A percentile compares a stretch with the other conserved stretches of the same genome.
These are phyloP conservation scores for Chrysoporthe deuterocubensis DNA, from an alignment of 2,329 filamentous ascomycete species.

Conservation along the genomic window DNA sequence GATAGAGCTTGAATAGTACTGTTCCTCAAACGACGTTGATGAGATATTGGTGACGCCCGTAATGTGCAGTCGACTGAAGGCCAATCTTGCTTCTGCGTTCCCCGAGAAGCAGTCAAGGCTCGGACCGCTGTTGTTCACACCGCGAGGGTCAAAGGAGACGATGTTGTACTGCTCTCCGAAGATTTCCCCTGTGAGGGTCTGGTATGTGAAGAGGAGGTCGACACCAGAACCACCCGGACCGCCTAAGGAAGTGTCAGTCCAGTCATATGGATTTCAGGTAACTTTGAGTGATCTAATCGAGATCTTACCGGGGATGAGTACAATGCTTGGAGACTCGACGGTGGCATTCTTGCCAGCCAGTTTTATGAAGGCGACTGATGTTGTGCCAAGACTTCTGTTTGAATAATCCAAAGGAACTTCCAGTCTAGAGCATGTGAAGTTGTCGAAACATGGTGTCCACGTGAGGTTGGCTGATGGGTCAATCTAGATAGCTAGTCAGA, in stretches of 20 bases:
- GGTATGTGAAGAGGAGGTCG: background rate
- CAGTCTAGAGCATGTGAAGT: conserved; percentile 2
- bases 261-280: background rate
- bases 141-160: conserved; percentile 46
- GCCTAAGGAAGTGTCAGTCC: background rate
- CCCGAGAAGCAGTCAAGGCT: conserved; percentile 17
- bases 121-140: conserved; percentile 39
- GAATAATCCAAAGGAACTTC: background rate
- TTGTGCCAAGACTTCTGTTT: background rate
- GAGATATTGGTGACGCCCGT: background rate
- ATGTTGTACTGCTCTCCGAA: conserved; percentile 32
- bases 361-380: background rate
- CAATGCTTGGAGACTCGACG: background rate
- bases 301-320: background rate
- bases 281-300: background rate
- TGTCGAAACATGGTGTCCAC: background rate
- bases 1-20: conserved; percentile 22
- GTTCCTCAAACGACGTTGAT: background rate
- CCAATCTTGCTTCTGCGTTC: background rate
- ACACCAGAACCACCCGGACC: background rate
- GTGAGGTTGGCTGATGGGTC: background rate
- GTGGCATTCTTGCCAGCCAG: background rate
- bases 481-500: background rate
- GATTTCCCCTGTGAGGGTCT: background rate
- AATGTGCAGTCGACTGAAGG: background rate